Conservation (phyloP, 2,329 filamentous ascomycete species). For the Pseudocercospora cruenta region DNA sequence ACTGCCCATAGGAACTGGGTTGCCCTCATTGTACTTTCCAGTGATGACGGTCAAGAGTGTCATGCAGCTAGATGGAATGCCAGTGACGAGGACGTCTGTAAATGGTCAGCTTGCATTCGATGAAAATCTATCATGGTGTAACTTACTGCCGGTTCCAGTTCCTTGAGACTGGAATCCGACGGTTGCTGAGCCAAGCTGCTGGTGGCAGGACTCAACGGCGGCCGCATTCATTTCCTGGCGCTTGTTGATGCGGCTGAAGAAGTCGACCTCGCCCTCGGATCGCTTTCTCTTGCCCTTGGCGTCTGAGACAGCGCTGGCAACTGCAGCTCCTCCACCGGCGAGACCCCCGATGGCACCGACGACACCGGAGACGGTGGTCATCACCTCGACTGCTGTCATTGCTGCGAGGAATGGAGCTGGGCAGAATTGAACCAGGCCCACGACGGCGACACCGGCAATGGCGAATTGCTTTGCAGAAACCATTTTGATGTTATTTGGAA, state of each 20-base stretch:
- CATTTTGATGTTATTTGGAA: neutral
- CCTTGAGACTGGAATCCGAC: neutral
- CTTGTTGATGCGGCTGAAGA: slow-evolving; percentile 2
- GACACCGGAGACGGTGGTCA: neutral
- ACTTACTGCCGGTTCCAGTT: neutral
- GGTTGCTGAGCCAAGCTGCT: neutral
- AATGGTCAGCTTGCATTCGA: neutral
- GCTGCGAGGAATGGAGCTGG: neutral
- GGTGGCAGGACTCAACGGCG: neutral
- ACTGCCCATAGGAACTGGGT: slow-evolving; percentile 1
- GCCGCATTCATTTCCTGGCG: neutral
- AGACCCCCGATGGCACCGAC: neutral
- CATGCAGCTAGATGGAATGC: neutral
- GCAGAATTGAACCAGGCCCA: neutral
- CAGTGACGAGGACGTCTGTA: neutral
- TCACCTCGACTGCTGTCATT: neutral
- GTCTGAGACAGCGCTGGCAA: neutral
- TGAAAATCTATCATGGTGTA: neutral
- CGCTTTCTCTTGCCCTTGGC: slow-evolving; percentile 1
- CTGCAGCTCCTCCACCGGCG: neutral
- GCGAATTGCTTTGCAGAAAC: neutral
- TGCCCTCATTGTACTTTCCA: neutral
- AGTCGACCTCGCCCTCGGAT: neutral
- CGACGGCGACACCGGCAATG: neutral
- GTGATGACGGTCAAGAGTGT: neutral